Conservation (phyloP, 2,329 filamentous ascomycete genomes). For the Rutstroemia sydowiana region DNA sequence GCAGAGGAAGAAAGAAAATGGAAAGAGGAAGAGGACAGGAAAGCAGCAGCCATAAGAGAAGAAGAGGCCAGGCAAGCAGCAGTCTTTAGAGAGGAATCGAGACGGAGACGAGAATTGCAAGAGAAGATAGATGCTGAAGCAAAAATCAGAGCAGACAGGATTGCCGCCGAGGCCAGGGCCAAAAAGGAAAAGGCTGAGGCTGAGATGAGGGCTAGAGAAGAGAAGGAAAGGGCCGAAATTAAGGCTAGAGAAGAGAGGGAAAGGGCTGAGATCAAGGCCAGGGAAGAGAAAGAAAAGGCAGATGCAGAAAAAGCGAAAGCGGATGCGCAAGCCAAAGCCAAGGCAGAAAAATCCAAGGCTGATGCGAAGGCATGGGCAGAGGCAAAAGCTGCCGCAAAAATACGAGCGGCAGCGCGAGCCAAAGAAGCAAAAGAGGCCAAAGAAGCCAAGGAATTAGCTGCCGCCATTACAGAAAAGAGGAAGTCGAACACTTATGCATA, state of each 20-base stretch:
- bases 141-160: background rate
- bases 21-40: conserved; percentile 18
- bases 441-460: conserved; percentile 19
- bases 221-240: conserved; percentile 23
- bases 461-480: conserved; percentile 23
- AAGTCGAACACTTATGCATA: conserved; percentile 47
- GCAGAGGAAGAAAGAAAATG: conserved; percentile 34
- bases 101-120: background rate
- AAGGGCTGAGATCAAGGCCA: conserved; percentile 12
- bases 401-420: conserved; percentile 9
- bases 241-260: background rate
- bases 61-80: background rate
- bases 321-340: conserved; percentile 27
- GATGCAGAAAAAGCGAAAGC: conserved; percentile 25
- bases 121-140: background rate
- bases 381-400: conserved; percentile 15
- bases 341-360: conserved; percentile 18
- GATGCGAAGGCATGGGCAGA: conserved; percentile 3
- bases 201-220: conserved; percentile 9
- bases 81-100: conserved; percentile 7
- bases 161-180: too few relatives aligned
- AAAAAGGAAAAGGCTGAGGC: background rate
- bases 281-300: background rate
- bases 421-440: conserved; percentile 17
- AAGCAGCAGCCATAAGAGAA: conserved; percentile 13